Percentiles rank a stretch among this genome's conserved stretches.
Conservation (phyloP, 176 grass and related monocot genomes). For the Juncus inflexus region DNA sequence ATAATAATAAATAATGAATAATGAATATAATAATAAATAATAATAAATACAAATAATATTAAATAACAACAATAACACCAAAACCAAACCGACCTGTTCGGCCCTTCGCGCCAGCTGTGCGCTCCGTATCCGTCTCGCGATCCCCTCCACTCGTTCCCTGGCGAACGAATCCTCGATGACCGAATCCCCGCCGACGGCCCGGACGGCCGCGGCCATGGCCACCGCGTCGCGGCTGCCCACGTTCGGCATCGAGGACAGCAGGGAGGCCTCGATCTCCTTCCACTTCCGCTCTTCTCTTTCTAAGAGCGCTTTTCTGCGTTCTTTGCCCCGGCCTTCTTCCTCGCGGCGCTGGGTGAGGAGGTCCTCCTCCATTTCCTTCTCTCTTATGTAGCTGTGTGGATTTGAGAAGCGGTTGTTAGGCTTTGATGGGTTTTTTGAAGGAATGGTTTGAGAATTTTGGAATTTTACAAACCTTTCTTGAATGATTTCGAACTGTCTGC, state of each 20-base stretch:
- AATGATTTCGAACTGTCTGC: constrained; percentile 89
- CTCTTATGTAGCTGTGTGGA: constrained; percentile 75
- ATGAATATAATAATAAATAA: no score
- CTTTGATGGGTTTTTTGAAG: no score
- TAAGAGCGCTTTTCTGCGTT: constrained; percentile 86
- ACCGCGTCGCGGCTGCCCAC: constrained; percentile 96
- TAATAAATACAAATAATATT: no score
- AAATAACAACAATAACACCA: not conserved
- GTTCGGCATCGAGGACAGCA: constrained; percentile 89
- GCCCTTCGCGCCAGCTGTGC: constrained; percentile 79
- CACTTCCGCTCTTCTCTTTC: constrained; percentile 98
- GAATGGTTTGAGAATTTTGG: no score
- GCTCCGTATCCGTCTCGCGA: constrained; percentile 77
- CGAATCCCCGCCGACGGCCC: constrained; percentile 93
- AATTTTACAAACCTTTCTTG: constrained; percentile 78
- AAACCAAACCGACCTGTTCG: constrained; percentile 55
- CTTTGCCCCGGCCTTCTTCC: constrained; percentile 97
- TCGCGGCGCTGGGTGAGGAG: constrained; percentile 93
- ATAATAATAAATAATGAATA: no score
- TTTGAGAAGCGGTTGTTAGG: no score
- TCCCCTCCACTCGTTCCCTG: constrained; percentile 76
- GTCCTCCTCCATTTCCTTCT: constrained; percentile 99
- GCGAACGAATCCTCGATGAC: constrained; percentile 91
- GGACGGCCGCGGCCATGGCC: constrained; percentile 94
- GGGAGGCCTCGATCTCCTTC: constrained; percentile 96